Base-by-base conservation (phyloP, 768 basidiomycete species). In the Boletus bicolor region DNA sequence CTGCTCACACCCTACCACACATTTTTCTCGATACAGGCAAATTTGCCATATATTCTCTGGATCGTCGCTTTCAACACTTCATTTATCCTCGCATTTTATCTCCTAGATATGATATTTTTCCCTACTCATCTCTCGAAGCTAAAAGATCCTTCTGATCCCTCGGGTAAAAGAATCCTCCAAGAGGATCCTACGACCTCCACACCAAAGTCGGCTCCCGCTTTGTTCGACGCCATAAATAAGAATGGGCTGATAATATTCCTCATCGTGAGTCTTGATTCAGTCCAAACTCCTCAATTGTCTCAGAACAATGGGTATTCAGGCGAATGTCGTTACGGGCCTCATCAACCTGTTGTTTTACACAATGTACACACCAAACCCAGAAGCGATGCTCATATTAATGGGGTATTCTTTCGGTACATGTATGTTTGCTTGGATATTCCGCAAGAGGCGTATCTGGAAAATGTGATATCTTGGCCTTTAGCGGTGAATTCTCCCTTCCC, bases 21-120 rank as follows among this genome's bases (percentile, higher is more conserved):
- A 0, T n/a, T 26, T 57, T 26, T 44, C 21, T 39, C 19, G 10
- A n/a, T 42, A 17, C 61, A 95, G 94, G 91, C 87, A 44, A 98
- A 98, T 65, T 63, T 93, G 32, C 80, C 89, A 5, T 98, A 99
- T 71, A 84, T 94, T 36, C 71, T 93, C 17, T 98, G 95, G 93
- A 81, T 89, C 8, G 81, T 83, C 1, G 93, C 91, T 10, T 96
- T 83, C 82, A 98, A 98, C 68, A 86, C 87, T 0, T 80, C 85
- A 3, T 93, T 93, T 75, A 74, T 98, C 15, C 77, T 93, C 6
- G 84, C 82, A 12, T 96, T 97, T 73, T 77, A 94, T 41, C 58
- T 85, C 24, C 73, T 97, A 42, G 91, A 98, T 62, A 78, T 89
- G 52, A 63, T 72, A 41, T 88, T 92, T 70, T 87, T 82, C 68